Conservation (phyloP, 352 stramenopile genomes). For the Phytopythium oedochilum region DNA sequence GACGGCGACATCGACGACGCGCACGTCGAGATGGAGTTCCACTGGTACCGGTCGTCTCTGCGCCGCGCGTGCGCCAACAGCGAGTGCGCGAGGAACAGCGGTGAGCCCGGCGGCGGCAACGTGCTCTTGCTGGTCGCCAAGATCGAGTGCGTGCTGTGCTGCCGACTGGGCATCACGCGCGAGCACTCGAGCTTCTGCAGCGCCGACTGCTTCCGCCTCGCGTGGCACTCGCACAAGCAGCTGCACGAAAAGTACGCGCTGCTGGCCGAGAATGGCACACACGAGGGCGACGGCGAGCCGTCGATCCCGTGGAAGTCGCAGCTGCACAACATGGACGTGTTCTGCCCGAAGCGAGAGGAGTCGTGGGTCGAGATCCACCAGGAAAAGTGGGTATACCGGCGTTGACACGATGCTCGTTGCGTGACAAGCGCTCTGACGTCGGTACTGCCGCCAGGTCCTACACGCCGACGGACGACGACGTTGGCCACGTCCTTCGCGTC, state of each 20-base stretch:
- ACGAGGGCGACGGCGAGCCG: conserved; percentile 6
- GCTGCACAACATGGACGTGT: conserved; percentile 49
- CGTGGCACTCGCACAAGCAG: conserved; percentile 65
- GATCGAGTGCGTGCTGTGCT: conserved; percentile 70
- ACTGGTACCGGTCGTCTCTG: conserved; percentile 60
- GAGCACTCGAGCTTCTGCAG: conserved; percentile 73
- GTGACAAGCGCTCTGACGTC: background rate
- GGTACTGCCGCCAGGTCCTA: conserved; percentile 36
- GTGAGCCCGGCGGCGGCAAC: conserved; percentile 52
- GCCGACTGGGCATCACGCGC: conserved; percentile 50
- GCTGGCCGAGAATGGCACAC: conserved; percentile 7
- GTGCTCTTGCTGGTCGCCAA: conserved; percentile 66
- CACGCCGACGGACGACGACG: conserved; percentile 51
- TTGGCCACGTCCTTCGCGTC: conserved; percentile 78
- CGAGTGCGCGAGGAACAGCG: conserved; percentile 40
- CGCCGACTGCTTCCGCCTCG: conserved; percentile 56
- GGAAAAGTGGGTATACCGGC: conserved; percentile 38
- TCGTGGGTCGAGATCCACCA: conserved; percentile 61
- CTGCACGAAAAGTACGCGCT: conserved; percentile 36
- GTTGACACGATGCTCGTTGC: background rate
- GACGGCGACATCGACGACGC: conserved; percentile 72
- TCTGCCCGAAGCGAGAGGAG: conserved; percentile 47
- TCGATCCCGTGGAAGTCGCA: conserved; percentile 53
- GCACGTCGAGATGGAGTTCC: conserved; percentile 61
- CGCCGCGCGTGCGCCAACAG: conserved; percentile 55